Conservation (phyloP, 1,284 basidiomycete genomes). For the Ustilago xerochloae region DNA sequence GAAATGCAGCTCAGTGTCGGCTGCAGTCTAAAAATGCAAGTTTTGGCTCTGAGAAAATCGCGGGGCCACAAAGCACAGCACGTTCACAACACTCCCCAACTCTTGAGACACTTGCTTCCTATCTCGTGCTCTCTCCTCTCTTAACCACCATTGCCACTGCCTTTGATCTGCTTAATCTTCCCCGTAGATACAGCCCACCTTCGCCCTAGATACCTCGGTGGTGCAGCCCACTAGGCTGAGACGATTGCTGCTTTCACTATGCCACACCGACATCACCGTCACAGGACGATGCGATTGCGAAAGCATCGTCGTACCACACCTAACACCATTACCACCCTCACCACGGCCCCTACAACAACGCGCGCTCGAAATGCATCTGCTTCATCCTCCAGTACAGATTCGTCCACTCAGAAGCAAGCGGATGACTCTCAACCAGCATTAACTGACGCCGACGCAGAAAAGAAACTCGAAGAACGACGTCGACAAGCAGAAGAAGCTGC, state of each 20-base stretch:
- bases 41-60: not conserved
- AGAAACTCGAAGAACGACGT: slow-evolving; percentile 11
- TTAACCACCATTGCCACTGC: too few relatives aligned
- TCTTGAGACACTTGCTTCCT: too few relatives aligned
- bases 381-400: slow-evolving; percentile 15
- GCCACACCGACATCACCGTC: slow-evolving; percentile 25
- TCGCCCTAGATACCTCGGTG: not conserved
- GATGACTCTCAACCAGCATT: not conserved
- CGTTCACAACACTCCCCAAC: too few relatives aligned
- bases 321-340: not conserved
- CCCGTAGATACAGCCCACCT: too few relatives aligned
- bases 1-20: not conserved
- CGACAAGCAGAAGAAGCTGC: slow-evolving; percentile 15
- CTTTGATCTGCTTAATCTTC: not conserved
- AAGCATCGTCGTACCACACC: slow-evolving; percentile 17
- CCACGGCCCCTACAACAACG: not conserved
- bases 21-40: not conserved
- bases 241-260: slow-evolving; percentile 6
- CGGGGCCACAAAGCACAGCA: not conserved
- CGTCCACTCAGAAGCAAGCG: slow-evolving; percentile 17
- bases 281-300: slow-evolving; percentile 35
- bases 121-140: too few relatives aligned
- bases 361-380: slow-evolving; percentile 10
- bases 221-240: not conserved
- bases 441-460: too few relatives aligned